phyloP scores from a whole-genome alignment of 805 yeast species.

The Brettanomyces sp. region DNA sequence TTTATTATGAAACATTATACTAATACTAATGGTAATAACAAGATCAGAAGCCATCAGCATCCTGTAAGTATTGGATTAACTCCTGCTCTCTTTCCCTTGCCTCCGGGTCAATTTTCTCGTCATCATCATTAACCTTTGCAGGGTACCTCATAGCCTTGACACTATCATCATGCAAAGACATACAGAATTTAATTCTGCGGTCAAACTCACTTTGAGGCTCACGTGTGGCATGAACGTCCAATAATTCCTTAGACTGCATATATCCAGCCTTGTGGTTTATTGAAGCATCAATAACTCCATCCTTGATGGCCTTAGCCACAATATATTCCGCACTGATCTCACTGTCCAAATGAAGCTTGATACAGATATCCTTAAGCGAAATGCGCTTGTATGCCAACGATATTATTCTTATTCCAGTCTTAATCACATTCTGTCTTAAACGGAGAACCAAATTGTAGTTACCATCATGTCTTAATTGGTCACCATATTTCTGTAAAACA shows the following conservation, averaged over 20 bases:
- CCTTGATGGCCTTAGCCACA: constrained; percentile 93
- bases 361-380: constrained; percentile 86
- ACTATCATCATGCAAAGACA: constrained; percentile 81
- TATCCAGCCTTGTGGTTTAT: constrained; percentile 85
- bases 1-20: no score
- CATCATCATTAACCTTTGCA: constrained; percentile 40
- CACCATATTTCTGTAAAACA: constrained; percentile 55
- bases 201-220: constrained; percentile 84
- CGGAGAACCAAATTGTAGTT: constrained; percentile 79
- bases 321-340: constrained; percentile 96
- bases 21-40: not conserved
- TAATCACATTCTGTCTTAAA: constrained; percentile 92
- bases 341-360: constrained; percentile 82
- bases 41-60: constrained; percentile 38
- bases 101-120: constrained; percentile 42
- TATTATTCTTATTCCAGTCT: constrained; percentile 92
- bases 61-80: constrained; percentile 30
- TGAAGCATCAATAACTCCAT: constrained; percentile 92
- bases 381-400: constrained; percentile 85
- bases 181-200: constrained; percentile 89
- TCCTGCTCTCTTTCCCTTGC: constrained; percentile 47
- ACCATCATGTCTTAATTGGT: constrained; percentile 60
- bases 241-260: constrained; percentile 81
- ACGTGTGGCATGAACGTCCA: constrained; percentile 78
- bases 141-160: constrained; percentile 96